These are phyloP conservation scores for Lactarius hengduanensis DNA, from an alignment of 768 basidiomycete species.

Conservation along the genomic window DNA sequence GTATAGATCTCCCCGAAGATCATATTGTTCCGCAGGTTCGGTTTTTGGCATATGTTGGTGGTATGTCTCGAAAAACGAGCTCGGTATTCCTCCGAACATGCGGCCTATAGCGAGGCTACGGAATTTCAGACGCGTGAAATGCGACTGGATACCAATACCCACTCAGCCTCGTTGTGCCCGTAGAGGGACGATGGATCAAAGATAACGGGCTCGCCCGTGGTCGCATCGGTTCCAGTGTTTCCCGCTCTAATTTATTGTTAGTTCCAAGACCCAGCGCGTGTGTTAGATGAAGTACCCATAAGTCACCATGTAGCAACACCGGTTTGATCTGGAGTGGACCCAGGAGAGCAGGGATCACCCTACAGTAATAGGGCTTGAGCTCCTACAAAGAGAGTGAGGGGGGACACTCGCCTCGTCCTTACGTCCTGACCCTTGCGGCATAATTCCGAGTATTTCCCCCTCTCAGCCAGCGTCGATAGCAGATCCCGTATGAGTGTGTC, in stretches of 20 bases:
- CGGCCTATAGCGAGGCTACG: slow-evolving; percentile 70
- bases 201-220: slow-evolving; percentile 59
- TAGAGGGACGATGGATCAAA: slow-evolving; percentile 79
- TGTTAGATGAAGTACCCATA: slow-evolving; percentile 56
- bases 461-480: slow-evolving; percentile 44
- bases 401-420: slow-evolving; percentile 40
- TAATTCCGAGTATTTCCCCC: slow-evolving; percentile 45
- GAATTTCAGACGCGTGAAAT: slow-evolving; percentile 2
- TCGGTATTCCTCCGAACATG: slow-evolving; percentile 75
- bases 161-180: slow-evolving; percentile 85
- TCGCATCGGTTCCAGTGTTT: slow-evolving; percentile 60
- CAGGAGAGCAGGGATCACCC: slow-evolving; percentile 73
- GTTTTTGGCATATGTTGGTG: slow-evolving; percentile 61
- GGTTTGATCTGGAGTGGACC: slow-evolving; percentile 57
- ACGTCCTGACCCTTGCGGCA: slow-evolving; percentile 53
- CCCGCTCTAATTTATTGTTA: slow-evolving; percentile 55
- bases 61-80: slow-evolving; percentile 62
- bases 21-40: slow-evolving; percentile 63
- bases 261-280: background rate
- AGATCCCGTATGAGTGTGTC: slow-evolving; percentile 59
- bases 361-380: slow-evolving; percentile 32
- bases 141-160: slow-evolving; percentile 32
- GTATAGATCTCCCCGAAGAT: slow-evolving; percentile 64
- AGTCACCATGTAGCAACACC: slow-evolving; percentile 73
- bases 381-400: background rate